Conservation (phyloP, 305 asterid genomes). For the Withania somnifera region DNA sequence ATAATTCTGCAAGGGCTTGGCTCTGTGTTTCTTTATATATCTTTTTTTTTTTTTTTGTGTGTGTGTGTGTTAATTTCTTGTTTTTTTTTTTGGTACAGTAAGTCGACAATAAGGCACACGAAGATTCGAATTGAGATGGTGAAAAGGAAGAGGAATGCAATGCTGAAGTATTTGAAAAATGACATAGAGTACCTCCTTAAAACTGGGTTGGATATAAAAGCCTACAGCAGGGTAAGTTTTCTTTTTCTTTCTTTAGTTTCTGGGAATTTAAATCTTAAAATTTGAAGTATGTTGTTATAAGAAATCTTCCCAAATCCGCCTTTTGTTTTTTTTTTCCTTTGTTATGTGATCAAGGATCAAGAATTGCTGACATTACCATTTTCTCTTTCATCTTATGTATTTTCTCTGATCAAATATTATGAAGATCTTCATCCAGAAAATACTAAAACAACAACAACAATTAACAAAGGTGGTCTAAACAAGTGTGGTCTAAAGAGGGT, state of each 20-base stretch:
- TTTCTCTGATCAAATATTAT: neutral
- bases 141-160: conserved; percentile 64
- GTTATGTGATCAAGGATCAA: neutral
- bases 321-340: neutral
- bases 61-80: neutral
- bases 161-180: conserved; percentile 59
- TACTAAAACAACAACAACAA: neutral
- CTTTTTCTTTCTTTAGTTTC: neutral
- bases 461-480: neutral
- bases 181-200: conserved; percentile 68
- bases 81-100: conserved; percentile 28
- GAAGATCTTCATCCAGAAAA: neutral
- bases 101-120: conserved; percentile 50
- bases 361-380: neutral
- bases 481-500: too few relatives aligned
- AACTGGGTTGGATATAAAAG: conserved; percentile 47
- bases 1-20: neutral
- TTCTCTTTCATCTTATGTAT: neutral
- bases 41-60: neutral
- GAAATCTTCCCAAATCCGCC: neutral
- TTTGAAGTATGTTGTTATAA: neutral
- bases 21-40: neutral
- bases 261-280: neutral
- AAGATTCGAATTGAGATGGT: conserved; percentile 50
- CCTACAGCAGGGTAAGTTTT: conserved; percentile 61